Evolutionary conservation across 345 rosid genomes (phyloP), one percentile per base, ranked within the genome.

Genomic region (Murraya paniculata): DNA sequence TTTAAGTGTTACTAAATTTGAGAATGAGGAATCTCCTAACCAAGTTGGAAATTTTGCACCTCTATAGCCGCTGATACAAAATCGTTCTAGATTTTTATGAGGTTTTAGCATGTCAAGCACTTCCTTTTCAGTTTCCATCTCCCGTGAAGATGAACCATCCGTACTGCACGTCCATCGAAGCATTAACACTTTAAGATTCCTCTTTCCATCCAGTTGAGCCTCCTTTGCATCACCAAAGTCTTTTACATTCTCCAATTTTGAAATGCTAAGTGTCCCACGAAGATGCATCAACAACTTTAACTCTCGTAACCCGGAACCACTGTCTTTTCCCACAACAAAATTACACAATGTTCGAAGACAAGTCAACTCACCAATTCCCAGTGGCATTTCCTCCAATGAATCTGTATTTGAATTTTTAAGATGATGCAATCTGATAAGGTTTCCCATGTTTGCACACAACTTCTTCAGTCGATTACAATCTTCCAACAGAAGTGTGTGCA

Each of bases 61-160:
- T 3, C 31, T 25, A 64, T 67, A 73, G 35, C 41, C 27, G 10
- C 21, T n/a, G 59, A 73, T 39, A 22, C 38, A 41, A 2, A 79
- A 56, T 18, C 30, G 9, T 24, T 68, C 24, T 3, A 79, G 16
- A 2, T 39, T 30, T 41, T 6, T 13, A 14, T 66, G 72, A 59
- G 78, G 78, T 18, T 48, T 73, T 57, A 79, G 35, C 55, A 62
- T 33, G 16, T 68, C 64, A 2, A 72, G 60, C 4, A 79, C 77
- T 1, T 22, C 10, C 19, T 10, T 57, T 64, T 73, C 73, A 10
- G 18, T 18, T 19, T 24, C n/a, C 45, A 19, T 64, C 18, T 48
- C 33, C 22, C 74, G 24, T 7, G 39, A 36, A 36, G 39, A 36
- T 1, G 39, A 36, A 36, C 9, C 39, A 36, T 28, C 9, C 19